Percentiles rank a stretch among this genome's conserved stretches.
Evolutionary conservation across 2,329 filamentous ascomycete species (phyloP).

Genomic region (Phialophora chinensis): DNA sequence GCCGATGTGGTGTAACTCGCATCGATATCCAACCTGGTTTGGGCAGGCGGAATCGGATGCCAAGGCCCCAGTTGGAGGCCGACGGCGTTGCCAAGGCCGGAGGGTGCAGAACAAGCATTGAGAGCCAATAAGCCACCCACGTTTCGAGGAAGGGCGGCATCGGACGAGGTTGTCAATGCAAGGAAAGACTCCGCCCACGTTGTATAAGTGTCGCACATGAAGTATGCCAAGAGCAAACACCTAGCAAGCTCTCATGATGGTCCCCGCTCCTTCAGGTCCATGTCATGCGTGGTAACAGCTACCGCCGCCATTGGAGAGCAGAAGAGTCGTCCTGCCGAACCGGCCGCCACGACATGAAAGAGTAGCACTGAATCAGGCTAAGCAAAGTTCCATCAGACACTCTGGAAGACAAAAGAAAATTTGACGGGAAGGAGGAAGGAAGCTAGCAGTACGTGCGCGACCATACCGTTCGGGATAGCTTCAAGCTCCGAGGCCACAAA

Average conservation of each 20-base stretch:
- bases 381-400: neutral
- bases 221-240: slow-evolving; percentile 11
- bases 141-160: slow-evolving; percentile 15
- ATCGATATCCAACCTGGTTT: slow-evolving; percentile 18
- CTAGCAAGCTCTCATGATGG: neutral
- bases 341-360: neutral
- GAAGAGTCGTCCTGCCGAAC: neutral
- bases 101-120: slow-evolving; percentile 14
- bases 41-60: slow-evolving; percentile 22
- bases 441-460: neutral
- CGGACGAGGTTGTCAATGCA: neutral
- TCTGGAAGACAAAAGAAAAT: neutral
- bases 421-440: neutral
- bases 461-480: neutral
- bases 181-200: neutral
- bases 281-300: slow-evolving; percentile 10
- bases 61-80: neutral
- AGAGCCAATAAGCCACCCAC: slow-evolving; percentile 31
- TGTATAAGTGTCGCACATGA: neutral
- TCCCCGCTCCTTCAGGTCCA: slow-evolving; percentile 2
- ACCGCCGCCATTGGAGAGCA: slow-evolving; percentile 13
- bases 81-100: slow-evolving; percentile 18
- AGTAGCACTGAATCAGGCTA: neutral
- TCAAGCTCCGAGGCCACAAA: neutral
- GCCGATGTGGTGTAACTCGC: slow-evolving; percentile 6